Evolutionary conservation across 129 eudicot genomes (phyloP).

Genomic region (Ambrosia artemisiifolia): DNA sequence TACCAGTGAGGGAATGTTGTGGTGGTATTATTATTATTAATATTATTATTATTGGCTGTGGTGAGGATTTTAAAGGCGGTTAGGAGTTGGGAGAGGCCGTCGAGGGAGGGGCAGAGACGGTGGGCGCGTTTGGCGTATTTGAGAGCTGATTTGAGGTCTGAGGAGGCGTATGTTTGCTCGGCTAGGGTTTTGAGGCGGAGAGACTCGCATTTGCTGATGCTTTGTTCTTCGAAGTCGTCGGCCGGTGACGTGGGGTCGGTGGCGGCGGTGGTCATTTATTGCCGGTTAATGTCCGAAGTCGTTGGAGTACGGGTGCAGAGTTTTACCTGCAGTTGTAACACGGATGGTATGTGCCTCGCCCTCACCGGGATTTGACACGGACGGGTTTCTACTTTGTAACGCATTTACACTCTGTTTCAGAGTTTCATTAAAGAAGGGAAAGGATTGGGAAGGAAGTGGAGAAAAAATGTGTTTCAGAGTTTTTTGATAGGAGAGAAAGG

Average conservation of each 20-base stretch:
- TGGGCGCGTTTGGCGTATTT: slow-evolving; percentile 58
- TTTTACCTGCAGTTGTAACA: no score
- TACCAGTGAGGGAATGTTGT: slow-evolving; percentile 51
- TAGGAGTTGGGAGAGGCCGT: slow-evolving; percentile 50
- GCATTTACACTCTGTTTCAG: no score
- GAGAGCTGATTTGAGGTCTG: slow-evolving; percentile 52
- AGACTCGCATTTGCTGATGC: slow-evolving; percentile 38
- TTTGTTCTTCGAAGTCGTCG: slow-evolving; percentile 18
- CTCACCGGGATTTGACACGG: no score
- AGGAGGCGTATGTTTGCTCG: slow-evolving; percentile 46
- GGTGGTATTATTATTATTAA: neutral
- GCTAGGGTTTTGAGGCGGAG: slow-evolving; percentile 67
- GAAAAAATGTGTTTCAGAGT: no score
- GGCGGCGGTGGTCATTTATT: slow-evolving; percentile 17
- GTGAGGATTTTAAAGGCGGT: slow-evolving; percentile 55
- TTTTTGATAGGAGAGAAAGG: no score
- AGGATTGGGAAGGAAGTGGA: no score
- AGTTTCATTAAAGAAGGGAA: no score
- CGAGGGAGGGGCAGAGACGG: slow-evolving; percentile 46
- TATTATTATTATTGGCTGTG: slow-evolving; percentile 18
- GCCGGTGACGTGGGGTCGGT: neutral
- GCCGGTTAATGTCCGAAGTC: neutral
- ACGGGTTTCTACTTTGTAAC: no score
- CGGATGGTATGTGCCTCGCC: no score
- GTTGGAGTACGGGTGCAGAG: neutral